Evolutionary conservation across 1,139 yeast species (phyloP).

Genomic region (Yamadazyma kanchanaburiensis): DNA sequence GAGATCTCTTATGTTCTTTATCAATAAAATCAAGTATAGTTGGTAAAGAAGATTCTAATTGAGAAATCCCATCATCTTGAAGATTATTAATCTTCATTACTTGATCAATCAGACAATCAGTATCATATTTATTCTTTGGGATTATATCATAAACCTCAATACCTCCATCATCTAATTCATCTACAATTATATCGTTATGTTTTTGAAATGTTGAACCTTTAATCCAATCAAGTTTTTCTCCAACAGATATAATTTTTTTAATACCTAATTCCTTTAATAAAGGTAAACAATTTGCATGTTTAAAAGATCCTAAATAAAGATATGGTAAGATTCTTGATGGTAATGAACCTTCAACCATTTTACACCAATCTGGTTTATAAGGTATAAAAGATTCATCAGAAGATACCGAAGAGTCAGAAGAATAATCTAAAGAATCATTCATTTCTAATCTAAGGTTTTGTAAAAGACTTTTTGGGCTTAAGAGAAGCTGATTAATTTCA

Average conservation of each 20-base stretch:
- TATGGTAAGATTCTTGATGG: conserved; percentile 80
- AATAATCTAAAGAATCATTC: conserved; percentile 2
- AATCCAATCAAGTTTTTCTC: conserved; percentile 73
- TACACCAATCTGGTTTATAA: conserved; percentile 31
- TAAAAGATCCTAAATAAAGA: conserved; percentile 79
- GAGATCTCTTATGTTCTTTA: conserved; percentile 22
- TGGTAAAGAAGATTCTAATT: conserved; percentile 33
- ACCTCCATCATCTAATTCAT: conserved; percentile 26
- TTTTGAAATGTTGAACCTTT: conserved; percentile 27
- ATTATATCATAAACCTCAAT: conserved; percentile 29
- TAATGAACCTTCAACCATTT: conserved; percentile 54
- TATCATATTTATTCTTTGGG: conserved; percentile 12
- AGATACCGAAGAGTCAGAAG: neutral
- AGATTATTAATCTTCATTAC: conserved; percentile 44
- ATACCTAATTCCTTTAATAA: conserved; percentile 67
- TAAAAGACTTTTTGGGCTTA: conserved; percentile 11
- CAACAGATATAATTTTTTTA: conserved; percentile 77
- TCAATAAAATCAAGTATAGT: conserved; percentile 34
- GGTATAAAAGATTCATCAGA: conserved; percentile 1
- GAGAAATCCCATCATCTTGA: conserved; percentile 50
- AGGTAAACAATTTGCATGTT: conserved; percentile 74
- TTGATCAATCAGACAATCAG: conserved; percentile 19
- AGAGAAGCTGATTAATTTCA: conserved; percentile 35
- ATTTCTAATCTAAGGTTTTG: conserved; percentile 9
- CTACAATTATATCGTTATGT: conserved; percentile 21